Evolutionary conservation across 768 basidiomycete genomes (phyloP).

Genomic region (Lentinula aciculospora): DNA sequence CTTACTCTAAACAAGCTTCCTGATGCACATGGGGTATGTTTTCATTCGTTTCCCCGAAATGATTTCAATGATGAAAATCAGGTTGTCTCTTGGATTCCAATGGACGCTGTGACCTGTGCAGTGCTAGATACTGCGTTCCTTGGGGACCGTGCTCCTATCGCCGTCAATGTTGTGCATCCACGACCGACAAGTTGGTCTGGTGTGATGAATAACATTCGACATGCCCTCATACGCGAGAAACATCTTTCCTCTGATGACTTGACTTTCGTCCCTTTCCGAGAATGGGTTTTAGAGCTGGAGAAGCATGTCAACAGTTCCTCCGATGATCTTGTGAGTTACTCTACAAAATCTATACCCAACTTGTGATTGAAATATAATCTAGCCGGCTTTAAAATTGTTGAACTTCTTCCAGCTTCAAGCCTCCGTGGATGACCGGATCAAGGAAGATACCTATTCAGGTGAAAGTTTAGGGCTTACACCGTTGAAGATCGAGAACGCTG

Average conservation of each 20-base stretch:
- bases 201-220: constrained; percentile 15
- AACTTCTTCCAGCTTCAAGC: constrained; percentile 23
- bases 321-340: constrained; percentile 13
- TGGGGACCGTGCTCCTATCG: constrained; percentile 10
- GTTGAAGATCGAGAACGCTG: constrained; percentile 23
- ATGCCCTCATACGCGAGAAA: constrained; percentile 1
- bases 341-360: neutral
- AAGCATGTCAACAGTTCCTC: constrained; percentile 4
- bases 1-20: constrained; percentile 22
- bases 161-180: constrained; percentile 30
- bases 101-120: constrained; percentile 19
- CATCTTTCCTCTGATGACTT: neutral
- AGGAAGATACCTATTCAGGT: neutral
- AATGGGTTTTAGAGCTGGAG: constrained; percentile 18
- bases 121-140: constrained; percentile 26
- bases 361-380: neutral
- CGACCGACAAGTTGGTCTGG: constrained; percentile 24
- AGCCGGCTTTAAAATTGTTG: constrained; percentile 31
- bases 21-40: constrained; percentile 23
- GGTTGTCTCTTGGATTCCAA: constrained; percentile 30
- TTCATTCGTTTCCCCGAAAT: neutral
- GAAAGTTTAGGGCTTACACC: constrained; percentile 19
- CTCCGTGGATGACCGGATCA: constrained; percentile 10
- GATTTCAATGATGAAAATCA: constrained; percentile 6
- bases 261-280: constrained; percentile 14